These are phyloP conservation scores for Coemansia sp. DNA, from an alignment of 192 early-diverging fungal genomes.

Conservation along the genomic window DNA sequence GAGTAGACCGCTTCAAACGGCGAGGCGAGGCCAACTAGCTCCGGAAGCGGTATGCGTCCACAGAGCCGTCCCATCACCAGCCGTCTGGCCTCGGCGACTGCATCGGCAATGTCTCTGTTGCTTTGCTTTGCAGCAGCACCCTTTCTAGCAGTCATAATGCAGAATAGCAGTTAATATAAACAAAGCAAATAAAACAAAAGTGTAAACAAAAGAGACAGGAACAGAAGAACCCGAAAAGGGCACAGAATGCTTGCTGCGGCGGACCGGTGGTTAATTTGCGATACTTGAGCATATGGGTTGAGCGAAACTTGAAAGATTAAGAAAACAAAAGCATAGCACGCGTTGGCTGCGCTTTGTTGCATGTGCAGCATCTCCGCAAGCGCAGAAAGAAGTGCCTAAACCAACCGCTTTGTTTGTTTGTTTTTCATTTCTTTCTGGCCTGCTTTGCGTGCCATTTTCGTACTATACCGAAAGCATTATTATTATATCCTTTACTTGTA, in stretches of 20 bases:
- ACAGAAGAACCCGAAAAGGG: too few relatives aligned
- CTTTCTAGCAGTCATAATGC: slow-evolving; percentile 9
- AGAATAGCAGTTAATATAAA: neutral
- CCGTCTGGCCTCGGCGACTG: slow-evolving; percentile 3
- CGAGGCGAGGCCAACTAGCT: slow-evolving; percentile 33
- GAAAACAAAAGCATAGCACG: too few relatives aligned
- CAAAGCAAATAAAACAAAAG: neutral
- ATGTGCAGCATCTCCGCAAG: too few relatives aligned
- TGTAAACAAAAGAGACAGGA: neutral
- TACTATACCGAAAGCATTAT: neutral
- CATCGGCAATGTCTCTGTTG: neutral
- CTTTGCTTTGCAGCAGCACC: neutral
- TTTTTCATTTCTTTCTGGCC: slow-evolving; percentile 4
- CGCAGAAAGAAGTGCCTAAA: too few relatives aligned
- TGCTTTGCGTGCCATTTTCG: slow-evolving; percentile 1
- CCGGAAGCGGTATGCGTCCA: slow-evolving; percentile 28
- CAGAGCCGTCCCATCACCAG: slow-evolving; percentile 26
- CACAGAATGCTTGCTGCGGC: too few relatives aligned
- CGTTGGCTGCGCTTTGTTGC: too few relatives aligned
- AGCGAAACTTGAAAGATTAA: neutral
- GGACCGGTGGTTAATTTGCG: too few relatives aligned
- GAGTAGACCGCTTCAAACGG: slow-evolving; percentile 24
- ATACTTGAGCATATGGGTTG: too few relatives aligned
- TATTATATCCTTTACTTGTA: slow-evolving; percentile 1
- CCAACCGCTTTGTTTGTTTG: neutral